phyloP scores from a whole-genome alignment of 148 eudicot genomes.

The Dianthus caryophyllus region DNA sequence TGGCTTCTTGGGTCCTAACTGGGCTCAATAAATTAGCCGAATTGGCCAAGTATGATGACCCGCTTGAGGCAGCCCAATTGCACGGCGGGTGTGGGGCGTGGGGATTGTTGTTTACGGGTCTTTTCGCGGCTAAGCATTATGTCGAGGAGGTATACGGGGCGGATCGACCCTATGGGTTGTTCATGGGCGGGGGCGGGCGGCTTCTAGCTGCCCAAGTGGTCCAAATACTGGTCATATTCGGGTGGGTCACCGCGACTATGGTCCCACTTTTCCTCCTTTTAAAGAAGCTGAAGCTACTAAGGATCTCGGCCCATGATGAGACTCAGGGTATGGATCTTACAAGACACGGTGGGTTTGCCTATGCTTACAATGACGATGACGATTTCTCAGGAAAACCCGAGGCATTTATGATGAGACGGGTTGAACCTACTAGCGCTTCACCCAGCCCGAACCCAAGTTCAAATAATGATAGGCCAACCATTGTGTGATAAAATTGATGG shows the following conservation, averaged over 20 bases:
- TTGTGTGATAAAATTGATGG: not conserved
- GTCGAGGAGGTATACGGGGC: conserved; percentile 32
- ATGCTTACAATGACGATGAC: conserved; percentile 32
- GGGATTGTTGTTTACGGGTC: conserved; percentile 47
- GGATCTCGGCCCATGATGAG: conserved; percentile 39
- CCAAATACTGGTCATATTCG: conserved; percentile 36
- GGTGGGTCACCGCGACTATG: conserved; percentile 46
- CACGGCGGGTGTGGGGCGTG: conserved; percentile 52
- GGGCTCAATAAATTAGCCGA: conserved; percentile 40
- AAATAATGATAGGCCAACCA: not conserved
- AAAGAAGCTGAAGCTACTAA: conserved; percentile 26
- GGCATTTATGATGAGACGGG: conserved; percentile 14
- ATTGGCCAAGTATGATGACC: conserved; percentile 34
- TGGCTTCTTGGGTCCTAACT: conserved; percentile 38
- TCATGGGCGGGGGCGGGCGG: conserved; percentile 50
- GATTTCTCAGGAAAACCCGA: conserved; percentile 19
- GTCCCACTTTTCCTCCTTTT: conserved; percentile 34
- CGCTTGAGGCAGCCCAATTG: conserved; percentile 50
- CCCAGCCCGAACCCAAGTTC: conserved; percentile 14
- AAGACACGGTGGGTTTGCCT: conserved; percentile 45
- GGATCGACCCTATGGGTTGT: conserved; percentile 37
- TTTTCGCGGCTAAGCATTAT: conserved; percentile 33
- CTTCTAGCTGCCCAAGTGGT: conserved; percentile 40
- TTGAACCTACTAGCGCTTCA: conserved; percentile 22
- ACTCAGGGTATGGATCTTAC: conserved; percentile 47